A percentile compares a stretch with the other conserved stretches of the same genome.
phyloP scores from a whole-genome alignment of 257 asterid genomes.

The Asclepias syriaca region DNA sequence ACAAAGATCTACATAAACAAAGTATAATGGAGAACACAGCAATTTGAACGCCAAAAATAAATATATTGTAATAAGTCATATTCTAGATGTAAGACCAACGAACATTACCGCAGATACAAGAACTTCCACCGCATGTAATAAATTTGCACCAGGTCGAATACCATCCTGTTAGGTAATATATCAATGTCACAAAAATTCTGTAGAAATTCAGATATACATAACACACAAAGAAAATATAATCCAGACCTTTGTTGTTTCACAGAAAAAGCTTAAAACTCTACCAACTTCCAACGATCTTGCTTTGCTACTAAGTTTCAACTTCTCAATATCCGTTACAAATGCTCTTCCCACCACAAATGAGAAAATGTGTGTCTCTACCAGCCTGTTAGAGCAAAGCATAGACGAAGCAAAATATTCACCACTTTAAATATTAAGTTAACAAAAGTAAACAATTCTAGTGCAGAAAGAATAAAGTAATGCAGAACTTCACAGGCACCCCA shows the following conservation, averaged over 20 bases:
- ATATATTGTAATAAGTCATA: constrained; percentile 6
- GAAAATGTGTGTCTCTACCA: constrained; percentile 95
- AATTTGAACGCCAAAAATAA: neutral
- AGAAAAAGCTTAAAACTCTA: constrained; percentile 73
- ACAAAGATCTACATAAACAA: neutral
- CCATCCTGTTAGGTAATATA: constrained; percentile 62
- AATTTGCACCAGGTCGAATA: constrained; percentile 79
- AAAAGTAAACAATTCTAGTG: neutral
- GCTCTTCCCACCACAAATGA: constrained; percentile 99
- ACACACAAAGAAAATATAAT: constrained; percentile 14
- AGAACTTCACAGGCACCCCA: neutral
- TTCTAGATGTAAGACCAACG: constrained; percentile 19
- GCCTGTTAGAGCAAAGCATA: constrained; percentile 53
- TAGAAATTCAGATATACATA: neutral
- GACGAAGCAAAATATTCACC: constrained; percentile 10
- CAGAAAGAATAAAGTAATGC: neutral
- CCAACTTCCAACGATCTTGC: constrained; percentile 82
- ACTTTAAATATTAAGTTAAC: neutral
- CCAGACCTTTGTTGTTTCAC: constrained; percentile 72
- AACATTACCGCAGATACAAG: constrained; percentile 87
- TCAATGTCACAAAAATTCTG: constrained; percentile 9
- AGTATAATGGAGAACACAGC: neutral
- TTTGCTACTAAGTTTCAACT: constrained; percentile 91
- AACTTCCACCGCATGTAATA: constrained; percentile 86
- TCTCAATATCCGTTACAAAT: constrained; percentile 94